Evolutionary conservation across 2,329 filamentous ascomycete species (phyloP).

Genomic region (Zymoseptoria ardabiliae): DNA sequence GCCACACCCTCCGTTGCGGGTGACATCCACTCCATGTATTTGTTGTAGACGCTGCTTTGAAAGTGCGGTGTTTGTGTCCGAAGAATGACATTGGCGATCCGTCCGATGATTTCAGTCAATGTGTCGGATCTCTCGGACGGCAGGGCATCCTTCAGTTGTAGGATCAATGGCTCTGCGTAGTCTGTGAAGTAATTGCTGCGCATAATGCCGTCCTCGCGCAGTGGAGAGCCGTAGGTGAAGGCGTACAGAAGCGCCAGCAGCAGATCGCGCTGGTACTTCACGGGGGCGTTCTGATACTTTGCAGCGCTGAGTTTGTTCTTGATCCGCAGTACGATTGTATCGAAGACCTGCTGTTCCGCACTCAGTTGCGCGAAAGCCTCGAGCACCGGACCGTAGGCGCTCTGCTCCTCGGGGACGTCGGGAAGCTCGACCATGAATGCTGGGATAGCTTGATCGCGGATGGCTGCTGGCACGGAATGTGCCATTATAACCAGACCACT

Average conservation of each 20-base stretch:
- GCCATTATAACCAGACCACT: constrained; percentile 54
- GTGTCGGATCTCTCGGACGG: constrained; percentile 39
- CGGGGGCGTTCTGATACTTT: constrained; percentile 45
- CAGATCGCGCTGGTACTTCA: constrained; percentile 51
- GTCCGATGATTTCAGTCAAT: constrained; percentile 53
- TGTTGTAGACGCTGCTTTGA: constrained; percentile 32
- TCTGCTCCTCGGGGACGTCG: constrained; percentile 37
- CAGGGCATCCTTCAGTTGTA: constrained; percentile 30
- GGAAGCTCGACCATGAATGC: constrained; percentile 59
- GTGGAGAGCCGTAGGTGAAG: constrained; percentile 45
- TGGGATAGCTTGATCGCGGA: constrained; percentile 59
- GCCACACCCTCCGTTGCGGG: constrained; percentile 12
- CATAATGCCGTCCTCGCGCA: constrained; percentile 33
- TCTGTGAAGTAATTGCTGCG: constrained; percentile 40
- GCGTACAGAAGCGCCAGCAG: constrained; percentile 56
- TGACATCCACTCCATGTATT: constrained; percentile 24
- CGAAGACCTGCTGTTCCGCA: constrained; percentile 54
- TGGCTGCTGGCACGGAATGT: constrained; percentile 53
- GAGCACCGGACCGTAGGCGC: constrained; percentile 48
- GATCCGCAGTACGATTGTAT: constrained; percentile 55
- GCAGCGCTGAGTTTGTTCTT: constrained; percentile 56
- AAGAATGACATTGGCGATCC: constrained; percentile 54
- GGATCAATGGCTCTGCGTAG: constrained; percentile 38
- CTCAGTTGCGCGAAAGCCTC: constrained; percentile 60
- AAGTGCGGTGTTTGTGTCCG: constrained; percentile 44